Base-by-base conservation (phyloP, 306 rosid species). In the Vigna reflexopilosa region DNA sequence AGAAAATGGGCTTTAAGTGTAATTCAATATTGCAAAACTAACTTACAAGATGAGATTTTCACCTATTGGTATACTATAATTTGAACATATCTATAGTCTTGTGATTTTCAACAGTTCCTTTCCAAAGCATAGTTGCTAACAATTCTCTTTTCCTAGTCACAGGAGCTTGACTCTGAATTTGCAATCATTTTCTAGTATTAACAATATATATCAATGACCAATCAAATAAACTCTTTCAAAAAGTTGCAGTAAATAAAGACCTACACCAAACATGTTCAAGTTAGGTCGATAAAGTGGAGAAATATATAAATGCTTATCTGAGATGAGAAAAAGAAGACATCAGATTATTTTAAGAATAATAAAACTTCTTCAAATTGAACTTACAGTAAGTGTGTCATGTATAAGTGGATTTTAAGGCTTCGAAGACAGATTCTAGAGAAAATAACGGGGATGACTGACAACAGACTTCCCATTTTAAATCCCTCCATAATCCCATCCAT, bases 401-500 rank as follows among this genome's bases (percentile, higher is more conserved):
- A 26, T 17, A 67, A 13, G 56, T 20, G 36, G 38, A 67, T 20
- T 67, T 19, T 67, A 44, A 6, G 22, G 12, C 26, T 44, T 44
- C 72, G 44, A 0, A n/a, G 61, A 20, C 61, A 55, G 4, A 9
- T 55, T 55, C 28, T 55, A 55, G 0, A 20, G 6, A 19, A 55
- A 30, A 20, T 30, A 55, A 55, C 22, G 61, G 61, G 30, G 6
- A 55, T 20, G 61, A 20, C 61, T 7, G 30, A 55, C 20, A 30
- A 20, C 61, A 55, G 30, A 24, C 13, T 20, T 55, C 14, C 50
- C 42, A 49, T 50, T 76, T 76, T 26, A n/a, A 52, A 28, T 65
- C 65, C 50, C 66, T 65, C 47, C 40, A 36, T 42, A 38, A 42
- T 67, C 49, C 22, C n/a, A 49, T 12, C 52, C 58, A 67, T n/a